These are phyloP conservation scores for Grigorovia jiainica DNA, from an alignment of 805 yeast genomes.

Conservation along the genomic window DNA sequence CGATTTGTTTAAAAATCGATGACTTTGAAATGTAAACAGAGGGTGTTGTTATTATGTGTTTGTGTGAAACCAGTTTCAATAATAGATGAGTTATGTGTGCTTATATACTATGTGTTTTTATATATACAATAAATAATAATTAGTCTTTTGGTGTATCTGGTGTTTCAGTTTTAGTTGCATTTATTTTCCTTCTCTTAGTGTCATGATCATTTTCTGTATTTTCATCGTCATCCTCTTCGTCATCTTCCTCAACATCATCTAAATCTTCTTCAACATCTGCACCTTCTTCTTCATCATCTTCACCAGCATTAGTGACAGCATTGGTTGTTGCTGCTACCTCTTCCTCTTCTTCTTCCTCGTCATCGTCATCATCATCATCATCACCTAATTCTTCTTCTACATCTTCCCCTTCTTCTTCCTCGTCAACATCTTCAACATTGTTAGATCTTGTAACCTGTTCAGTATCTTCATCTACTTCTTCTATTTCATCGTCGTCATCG, in stretches of 20 bases:
- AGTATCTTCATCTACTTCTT: slow-evolving; percentile 34
- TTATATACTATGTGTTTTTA: background rate
- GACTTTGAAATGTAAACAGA: no score
- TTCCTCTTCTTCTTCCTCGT: slow-evolving; percentile 1
- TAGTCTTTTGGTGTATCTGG: slow-evolving; percentile 23
- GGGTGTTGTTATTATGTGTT: no score
- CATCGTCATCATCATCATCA: slow-evolving; percentile 3
- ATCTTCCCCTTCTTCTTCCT: slow-evolving; percentile 8
- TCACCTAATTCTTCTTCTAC: slow-evolving; percentile 11
- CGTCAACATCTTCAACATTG: slow-evolving; percentile 13
- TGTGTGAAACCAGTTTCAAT: no score
- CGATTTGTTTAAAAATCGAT: no score
- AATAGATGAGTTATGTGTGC: no score
- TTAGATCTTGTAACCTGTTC: slow-evolving; percentile 16
- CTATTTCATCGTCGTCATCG: slow-evolving; percentile 35
- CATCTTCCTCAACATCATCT: slow-evolving; percentile 8
- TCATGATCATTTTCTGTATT: slow-evolving; percentile 4
- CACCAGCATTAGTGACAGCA: slow-evolving; percentile 8
- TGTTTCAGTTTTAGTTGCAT: slow-evolving; percentile 5
- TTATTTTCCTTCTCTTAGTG: slow-evolving; percentile 11
- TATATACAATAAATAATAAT: background rate
- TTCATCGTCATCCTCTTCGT: background rate
- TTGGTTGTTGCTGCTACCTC: slow-evolving; percentile 7
- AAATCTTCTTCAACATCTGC: slow-evolving; percentile 7
- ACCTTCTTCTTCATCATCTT: slow-evolving; percentile 6